phyloP scores from a whole-genome alignment of 2,329 filamentous ascomycete species.

The Dactylonectria estremocensis region DNA sequence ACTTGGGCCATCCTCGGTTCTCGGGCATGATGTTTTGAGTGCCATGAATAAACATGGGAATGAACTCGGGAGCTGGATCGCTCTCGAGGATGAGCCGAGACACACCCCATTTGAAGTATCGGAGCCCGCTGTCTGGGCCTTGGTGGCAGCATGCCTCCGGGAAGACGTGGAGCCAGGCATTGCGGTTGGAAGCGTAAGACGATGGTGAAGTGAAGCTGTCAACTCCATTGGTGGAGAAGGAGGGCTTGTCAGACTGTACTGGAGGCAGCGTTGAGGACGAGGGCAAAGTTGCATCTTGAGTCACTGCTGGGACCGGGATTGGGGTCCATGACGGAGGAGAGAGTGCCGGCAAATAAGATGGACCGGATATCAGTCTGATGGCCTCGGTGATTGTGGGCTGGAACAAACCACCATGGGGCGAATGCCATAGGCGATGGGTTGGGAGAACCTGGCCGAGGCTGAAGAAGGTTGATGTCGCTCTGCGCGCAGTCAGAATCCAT shows the following conservation, averaged over 20 bases:
- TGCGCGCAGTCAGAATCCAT: slow-evolving; percentile 52
- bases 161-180: slow-evolving; percentile 95
- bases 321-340: slow-evolving; percentile 37
- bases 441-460: slow-evolving; percentile 90
- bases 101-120: slow-evolving; percentile 99
- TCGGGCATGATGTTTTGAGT: slow-evolving; percentile 92
- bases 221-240: slow-evolving; percentile 76
- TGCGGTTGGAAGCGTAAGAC: slow-evolving; percentile 76
- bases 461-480: slow-evolving; percentile 84
- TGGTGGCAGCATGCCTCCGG: slow-evolving; percentile 97
- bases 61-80: slow-evolving; percentile 87
- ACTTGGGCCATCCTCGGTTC: slow-evolving; percentile 82
- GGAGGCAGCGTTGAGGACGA: slow-evolving; percentile 29
- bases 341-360: slow-evolving; percentile 36
- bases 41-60: slow-evolving; percentile 96
- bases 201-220: slow-evolving; percentile 82
- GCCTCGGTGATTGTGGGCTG: slow-evolving; percentile 91
- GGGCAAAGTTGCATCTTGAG: slow-evolving; percentile 18
- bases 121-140: slow-evolving; percentile 81
- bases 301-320: slow-evolving; percentile 31
- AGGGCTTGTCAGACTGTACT: slow-evolving; percentile 49
- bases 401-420: slow-evolving; percentile 85
- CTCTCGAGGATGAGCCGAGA: slow-evolving; percentile 92
- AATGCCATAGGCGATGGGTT: slow-evolving; percentile 86
- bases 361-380: slow-evolving; percentile 82